Evolutionary conservation across 495 filamentous ascomycete genomes (phyloP).

Genomic region (Friedmanniomyces endolithicus): DNA sequence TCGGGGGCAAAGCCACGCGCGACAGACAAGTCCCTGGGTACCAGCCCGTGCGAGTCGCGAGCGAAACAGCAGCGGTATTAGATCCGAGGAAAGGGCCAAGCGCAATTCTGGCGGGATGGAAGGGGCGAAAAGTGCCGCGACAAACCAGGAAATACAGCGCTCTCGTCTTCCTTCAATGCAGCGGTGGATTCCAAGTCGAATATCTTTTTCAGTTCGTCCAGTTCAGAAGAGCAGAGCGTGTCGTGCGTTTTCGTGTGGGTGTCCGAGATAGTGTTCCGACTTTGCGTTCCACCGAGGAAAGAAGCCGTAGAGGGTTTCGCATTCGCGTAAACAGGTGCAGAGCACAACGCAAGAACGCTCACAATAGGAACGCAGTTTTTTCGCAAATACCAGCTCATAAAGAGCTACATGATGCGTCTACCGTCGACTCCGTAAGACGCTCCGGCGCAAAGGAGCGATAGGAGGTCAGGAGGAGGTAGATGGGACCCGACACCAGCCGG

Average conservation of each 20-base stretch:
- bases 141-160: constrained; percentile 20
- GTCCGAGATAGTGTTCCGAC: not conserved
- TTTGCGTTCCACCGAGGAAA: constrained; percentile 10
- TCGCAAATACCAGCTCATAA: constrained; percentile 13
- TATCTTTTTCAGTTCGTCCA: constrained; percentile 1
- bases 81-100: not conserved
- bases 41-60: not conserved
- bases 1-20: constrained; percentile 24
- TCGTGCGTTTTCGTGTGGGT: not conserved
- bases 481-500: constrained; percentile 13
- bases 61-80: constrained; percentile 10
- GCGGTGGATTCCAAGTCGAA: not conserved
- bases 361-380: constrained; percentile 20
- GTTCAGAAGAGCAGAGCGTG: not conserved
- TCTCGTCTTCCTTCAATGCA: not conserved
- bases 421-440: not conserved
- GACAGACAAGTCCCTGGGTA: not conserved
- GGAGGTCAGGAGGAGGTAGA: constrained; percentile 7
- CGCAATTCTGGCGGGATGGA: constrained; percentile 26
- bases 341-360: constrained; percentile 26
- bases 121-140: constrained; percentile 25
- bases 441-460: constrained; percentile 8
- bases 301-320: constrained; percentile 16
- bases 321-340: constrained; percentile 23
- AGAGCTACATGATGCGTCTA: constrained; percentile 17